Conservation (phyloP, 2,329 filamentous ascomycete genomes). For the Macroventuria anomochaeta region DNA sequence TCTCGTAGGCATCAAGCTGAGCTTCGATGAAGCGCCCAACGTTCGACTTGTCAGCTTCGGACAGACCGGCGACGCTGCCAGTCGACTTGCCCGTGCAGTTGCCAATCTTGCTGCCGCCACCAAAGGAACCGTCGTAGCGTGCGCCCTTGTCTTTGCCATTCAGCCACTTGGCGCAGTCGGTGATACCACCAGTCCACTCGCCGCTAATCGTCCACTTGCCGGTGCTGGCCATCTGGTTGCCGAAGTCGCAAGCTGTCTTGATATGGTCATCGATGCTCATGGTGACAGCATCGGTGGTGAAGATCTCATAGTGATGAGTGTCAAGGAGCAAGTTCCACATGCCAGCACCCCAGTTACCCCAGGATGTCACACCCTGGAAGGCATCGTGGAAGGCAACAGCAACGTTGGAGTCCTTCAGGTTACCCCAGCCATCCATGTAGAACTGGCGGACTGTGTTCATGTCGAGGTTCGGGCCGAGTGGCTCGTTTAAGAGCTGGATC, state of each 20-base stretch:
- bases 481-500: constrained; percentile 58
- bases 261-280: constrained; percentile 51
- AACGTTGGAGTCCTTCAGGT: constrained; percentile 51
- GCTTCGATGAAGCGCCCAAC: constrained; percentile 55
- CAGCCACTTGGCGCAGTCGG: constrained; percentile 57
- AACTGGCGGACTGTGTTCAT: constrained; percentile 54
- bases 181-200: constrained; percentile 57
- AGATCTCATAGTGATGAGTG: constrained; percentile 59
- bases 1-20: constrained; percentile 57
- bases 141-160: constrained; percentile 57
- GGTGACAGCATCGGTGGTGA: constrained; percentile 47
- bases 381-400: constrained; percentile 57
- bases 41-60: constrained; percentile 52
- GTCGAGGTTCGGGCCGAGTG: constrained; percentile 52
- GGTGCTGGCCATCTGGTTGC: constrained; percentile 53
- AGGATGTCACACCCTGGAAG: constrained; percentile 53
- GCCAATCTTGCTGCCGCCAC: constrained; percentile 49
- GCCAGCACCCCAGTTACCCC: constrained; percentile 54
- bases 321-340: constrained; percentile 55
- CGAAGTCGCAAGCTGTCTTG: constrained; percentile 53
- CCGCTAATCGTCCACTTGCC: constrained; percentile 57
- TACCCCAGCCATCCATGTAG: constrained; percentile 58
- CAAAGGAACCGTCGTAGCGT: constrained; percentile 53
- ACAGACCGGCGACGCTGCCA: constrained; percentile 52
- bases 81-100: constrained; percentile 54